phyloP scores from a whole-genome alignment of 208 protist species.

The Blechomonas ayalai region DNA sequence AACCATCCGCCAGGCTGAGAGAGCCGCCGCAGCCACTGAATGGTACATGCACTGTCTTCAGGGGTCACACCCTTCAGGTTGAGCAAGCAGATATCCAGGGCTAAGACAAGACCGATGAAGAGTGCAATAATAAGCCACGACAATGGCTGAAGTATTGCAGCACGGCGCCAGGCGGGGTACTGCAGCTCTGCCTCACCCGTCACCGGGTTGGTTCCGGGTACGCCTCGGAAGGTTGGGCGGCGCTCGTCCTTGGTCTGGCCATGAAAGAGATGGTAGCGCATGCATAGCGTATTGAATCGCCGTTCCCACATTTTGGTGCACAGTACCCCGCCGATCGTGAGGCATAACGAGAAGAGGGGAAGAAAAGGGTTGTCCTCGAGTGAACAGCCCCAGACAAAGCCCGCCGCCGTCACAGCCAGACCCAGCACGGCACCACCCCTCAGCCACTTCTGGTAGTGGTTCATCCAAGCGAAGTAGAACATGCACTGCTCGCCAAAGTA shows the following conservation, averaged over 20 bases:
- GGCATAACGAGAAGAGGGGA: slow-evolving; percentile 19
- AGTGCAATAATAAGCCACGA: slow-evolving; percentile 21
- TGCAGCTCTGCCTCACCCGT: slow-evolving; percentile 25
- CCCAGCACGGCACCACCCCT: slow-evolving; percentile 21
- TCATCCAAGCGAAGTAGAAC: slow-evolving; percentile 83
- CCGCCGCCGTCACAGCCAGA: slow-evolving; percentile 13
- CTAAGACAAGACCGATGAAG: slow-evolving; percentile 28
- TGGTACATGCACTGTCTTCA: slow-evolving; percentile 13
- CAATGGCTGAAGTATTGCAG: slow-evolving; percentile 24
- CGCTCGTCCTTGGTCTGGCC: slow-evolving; percentile 28
- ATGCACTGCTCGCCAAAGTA: slow-evolving; percentile 61
- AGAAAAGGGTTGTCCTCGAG: slow-evolving; percentile 11
- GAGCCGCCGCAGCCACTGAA: slow-evolving; percentile 19
- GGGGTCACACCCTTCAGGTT: slow-evolving; percentile 36
- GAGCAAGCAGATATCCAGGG: slow-evolving; percentile 35
- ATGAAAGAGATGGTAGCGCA: slow-evolving; percentile 35
- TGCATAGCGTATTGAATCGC: slow-evolving; percentile 21
- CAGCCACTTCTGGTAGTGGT: slow-evolving; percentile 56
- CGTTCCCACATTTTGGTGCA: slow-evolving; percentile 66
- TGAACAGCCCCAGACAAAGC: neutral
- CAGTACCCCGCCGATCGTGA: slow-evolving; percentile 47
- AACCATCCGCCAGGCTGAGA: slow-evolving; percentile 35
- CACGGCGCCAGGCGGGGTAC: slow-evolving; percentile 41
- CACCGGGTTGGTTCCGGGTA: slow-evolving; percentile 17
- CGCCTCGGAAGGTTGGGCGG: slow-evolving; percentile 31